Percentiles rank a stretch among this genome's conserved stretches.
phyloP scores from a whole-genome alignment of 805 yeast genomes.

The Pichia californica region DNA sequence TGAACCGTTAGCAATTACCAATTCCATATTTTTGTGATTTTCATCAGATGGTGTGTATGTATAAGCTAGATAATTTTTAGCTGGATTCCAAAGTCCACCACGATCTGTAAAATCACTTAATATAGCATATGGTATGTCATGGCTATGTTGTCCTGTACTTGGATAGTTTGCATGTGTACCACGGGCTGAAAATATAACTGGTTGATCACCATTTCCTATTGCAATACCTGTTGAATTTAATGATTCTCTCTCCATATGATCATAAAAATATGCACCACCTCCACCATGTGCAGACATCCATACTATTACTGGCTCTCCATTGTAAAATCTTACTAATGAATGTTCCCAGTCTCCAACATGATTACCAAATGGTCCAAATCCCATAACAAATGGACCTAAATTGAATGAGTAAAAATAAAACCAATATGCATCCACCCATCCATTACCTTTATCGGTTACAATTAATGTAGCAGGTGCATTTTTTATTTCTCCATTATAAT shows the following conservation, averaged over 20 bases:
- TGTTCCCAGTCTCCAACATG: conserved; percentile 99
- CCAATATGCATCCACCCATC: conserved; percentile 95
- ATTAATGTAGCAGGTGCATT: conserved; percentile 77
- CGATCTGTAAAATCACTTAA: conserved; percentile 90
- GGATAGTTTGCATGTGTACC: conserved; percentile 98
- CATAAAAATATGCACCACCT: conserved; percentile 80
- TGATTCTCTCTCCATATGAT: conserved; percentile 53
- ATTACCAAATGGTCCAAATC: conserved; percentile 93
- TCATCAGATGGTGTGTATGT: conserved; percentile 43
- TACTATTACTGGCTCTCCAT: conserved; percentile 72
- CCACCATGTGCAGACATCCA: conserved; percentile 99
- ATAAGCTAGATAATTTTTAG: conserved; percentile 74
- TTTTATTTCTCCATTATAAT: conserved; percentile 61
- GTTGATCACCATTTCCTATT: conserved; percentile 35
- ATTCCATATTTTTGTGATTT: conserved; percentile 45
- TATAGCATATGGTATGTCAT: conserved; percentile 89
- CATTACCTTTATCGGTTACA: conserved; percentile 88
- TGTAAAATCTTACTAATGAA: conserved; percentile 73
- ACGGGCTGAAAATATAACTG: conserved; percentile 81
- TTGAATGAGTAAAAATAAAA: conserved; percentile 92
- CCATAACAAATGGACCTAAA: conserved; percentile 96
- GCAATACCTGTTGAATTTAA: conserved; percentile 7
- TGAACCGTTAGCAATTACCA: conserved; percentile 42
- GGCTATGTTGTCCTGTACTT: conserved; percentile 93
- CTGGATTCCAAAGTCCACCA: conserved; percentile 94